Evolutionary conservation across 1,284 basidiomycete species (phyloP), one percentile per base, ranked within the genome.

Genomic region (Coriolopsis trogii): DNA sequence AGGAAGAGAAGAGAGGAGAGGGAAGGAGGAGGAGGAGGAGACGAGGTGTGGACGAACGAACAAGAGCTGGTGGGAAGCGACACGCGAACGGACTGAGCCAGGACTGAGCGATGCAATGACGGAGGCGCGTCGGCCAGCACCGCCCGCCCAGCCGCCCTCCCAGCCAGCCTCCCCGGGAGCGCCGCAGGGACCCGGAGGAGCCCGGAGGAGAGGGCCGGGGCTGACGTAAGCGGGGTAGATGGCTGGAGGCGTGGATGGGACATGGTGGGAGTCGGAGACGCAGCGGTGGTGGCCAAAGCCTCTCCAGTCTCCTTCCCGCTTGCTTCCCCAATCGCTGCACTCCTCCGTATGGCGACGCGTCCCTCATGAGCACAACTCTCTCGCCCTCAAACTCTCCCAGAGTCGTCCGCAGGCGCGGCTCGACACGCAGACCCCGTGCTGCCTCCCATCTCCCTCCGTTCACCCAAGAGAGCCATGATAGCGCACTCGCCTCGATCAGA

Each of bases 401-500:
- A 51, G 66, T 71, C n/a, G n/a, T n/a, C 31, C 74, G 73, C 55
- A 67, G 78, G 41, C 73, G 66, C 33, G 59, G 67, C 5, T 80
- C 80, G 0, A 70, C 70, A 0, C 70, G 74, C 31, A 72, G 86
- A 49, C 69, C 74, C 10, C 74, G 88, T 13, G 81, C 85, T 0
- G 55, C 28, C 15, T 89, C 87, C 0, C 80, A 89, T 71, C 66
- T 85, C 0, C 79, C 81, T 0, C 81, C 81, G 1, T 51, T 67
- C n/a, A 74, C 77, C 47, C 81, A 79, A 53, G 87, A 89, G 41
- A 71, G 76, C 13, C 92, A 95, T 65, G 81, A 91, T 56, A 75
- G 80, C 16, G 93, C 93, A 3, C 73, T 98, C 53, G 73, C 81
- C 50, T 77, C 85, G 38, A 93, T 98, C 60, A 84, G 95, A 43